Percentiles rank a stretch among this genome's conserved stretches.
phyloP scores from a whole-genome alignment of 345 rosid genomes.

The Moricandia arvensis region DNA sequence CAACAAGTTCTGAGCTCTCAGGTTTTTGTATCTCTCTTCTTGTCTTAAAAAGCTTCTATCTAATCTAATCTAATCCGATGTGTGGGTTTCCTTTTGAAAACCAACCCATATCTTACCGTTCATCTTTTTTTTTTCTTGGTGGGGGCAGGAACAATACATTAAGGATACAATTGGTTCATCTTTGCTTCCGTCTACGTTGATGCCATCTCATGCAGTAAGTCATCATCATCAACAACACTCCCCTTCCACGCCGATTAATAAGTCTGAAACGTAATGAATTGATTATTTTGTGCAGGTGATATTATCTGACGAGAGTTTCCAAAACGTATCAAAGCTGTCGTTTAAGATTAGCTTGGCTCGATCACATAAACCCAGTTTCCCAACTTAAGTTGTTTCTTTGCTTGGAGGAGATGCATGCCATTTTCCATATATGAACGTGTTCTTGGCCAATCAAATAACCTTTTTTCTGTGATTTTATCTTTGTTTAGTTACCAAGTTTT shows the following conservation, averaged over 20 bases:
- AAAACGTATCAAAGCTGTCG: conserved; percentile 49
- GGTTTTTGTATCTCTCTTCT: conserved; percentile 35
- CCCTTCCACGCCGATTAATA: no score
- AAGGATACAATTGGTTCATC: conserved; percentile 86
- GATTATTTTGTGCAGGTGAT: conserved; percentile 51
- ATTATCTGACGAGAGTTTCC: conserved; percentile 65
- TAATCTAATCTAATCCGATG: background rate
- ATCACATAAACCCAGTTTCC: no score
- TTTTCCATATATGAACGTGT: no score
- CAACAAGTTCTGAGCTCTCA: conserved; percentile 67
- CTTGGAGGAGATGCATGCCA: no score
- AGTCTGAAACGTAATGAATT: background rate
- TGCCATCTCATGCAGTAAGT: conserved; percentile 78
- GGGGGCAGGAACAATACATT: conserved; percentile 63
- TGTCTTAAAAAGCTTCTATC: background rate
- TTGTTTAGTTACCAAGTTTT: no score
- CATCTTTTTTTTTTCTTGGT: background rate
- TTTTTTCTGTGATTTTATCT: no score
- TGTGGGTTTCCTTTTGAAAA: background rate
- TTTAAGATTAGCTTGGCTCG: conserved; percentile 65
- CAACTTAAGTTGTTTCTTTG: no score
- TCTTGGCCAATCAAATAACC: no score
- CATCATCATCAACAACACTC: conserved; percentile 18
- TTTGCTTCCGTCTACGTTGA: conserved; percentile 51
- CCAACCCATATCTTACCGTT: background rate